Evolutionary conservation across 1,284 basidiomycete genomes (phyloP).

Genomic region (Papiliotrema terrestris): DNA sequence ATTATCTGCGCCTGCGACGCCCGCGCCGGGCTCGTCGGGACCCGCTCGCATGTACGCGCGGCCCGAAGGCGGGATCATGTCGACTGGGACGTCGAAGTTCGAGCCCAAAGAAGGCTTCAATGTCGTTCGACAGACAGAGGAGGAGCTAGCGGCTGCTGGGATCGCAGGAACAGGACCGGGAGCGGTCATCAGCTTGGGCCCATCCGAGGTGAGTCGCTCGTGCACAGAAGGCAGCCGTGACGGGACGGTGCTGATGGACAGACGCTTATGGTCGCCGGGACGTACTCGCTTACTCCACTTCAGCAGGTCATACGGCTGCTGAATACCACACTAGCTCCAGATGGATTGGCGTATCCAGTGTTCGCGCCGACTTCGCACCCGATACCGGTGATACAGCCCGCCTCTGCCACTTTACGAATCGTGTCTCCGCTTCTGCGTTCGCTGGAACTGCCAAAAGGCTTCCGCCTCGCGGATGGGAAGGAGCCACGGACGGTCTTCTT

Average conservation of each 20-base stretch:
- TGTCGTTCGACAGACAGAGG: slow-evolving; percentile 10
- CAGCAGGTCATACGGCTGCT: slow-evolving; percentile 26
- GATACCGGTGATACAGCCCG: slow-evolving; percentile 52
- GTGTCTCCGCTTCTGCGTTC: slow-evolving; percentile 1
- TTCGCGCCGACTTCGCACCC: slow-evolving; percentile 57
- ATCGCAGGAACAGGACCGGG: slow-evolving; percentile 21
- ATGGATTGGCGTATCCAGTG: slow-evolving; percentile 50
- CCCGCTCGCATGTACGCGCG: too few relatives aligned
- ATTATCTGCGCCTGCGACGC: slow-evolving; percentile 13
- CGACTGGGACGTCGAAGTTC: slow-evolving; percentile 20
- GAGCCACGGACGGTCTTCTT: slow-evolving; percentile 28
- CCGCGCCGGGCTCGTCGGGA: not conserved
- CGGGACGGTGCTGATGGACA: slow-evolving; percentile 6
- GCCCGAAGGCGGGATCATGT: not conserved
- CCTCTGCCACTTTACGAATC: slow-evolving; percentile 1
- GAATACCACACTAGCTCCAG: slow-evolving; percentile 47
- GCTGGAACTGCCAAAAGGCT: slow-evolving; percentile 20
- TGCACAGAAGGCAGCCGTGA: too few relatives aligned
- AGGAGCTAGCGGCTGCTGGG: slow-evolving; percentile 15
- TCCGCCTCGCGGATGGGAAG: slow-evolving; percentile 4
- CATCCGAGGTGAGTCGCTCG: slow-evolving; percentile 33
- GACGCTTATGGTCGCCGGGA: slow-evolving; percentile 27
- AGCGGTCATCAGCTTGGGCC: slow-evolving; percentile 30
- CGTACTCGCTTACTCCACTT: slow-evolving; percentile 37
- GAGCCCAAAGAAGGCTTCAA: slow-evolving; percentile 24